Evolutionary conservation across 108 stramenopile species (phyloP), one percentile per base, ranked within the genome.

Genomic region (Nitzschia sp.): DNA sequence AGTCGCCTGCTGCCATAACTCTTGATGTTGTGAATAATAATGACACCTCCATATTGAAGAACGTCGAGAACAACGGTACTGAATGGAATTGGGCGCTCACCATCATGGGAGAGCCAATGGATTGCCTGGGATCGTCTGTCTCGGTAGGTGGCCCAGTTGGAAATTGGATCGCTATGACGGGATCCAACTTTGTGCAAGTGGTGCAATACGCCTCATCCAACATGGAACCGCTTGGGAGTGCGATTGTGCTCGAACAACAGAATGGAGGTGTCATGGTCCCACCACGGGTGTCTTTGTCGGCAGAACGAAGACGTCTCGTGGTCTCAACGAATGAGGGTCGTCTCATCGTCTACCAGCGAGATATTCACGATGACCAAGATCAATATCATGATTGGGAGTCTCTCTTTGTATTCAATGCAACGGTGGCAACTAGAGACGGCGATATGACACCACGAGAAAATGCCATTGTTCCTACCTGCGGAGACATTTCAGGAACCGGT

Each of bases 141-240:
- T 36, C 59, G 15, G 15, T 61, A 16, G 59, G 59, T 21, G 59
- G 59, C 6, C n/a, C 36, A 3, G 21, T 21, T 19, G 59, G 59
- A n/a, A 19, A 41, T 41, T 35, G 25, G 35, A 31, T 61, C 15
- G 59, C 36, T 5, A 21, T 41, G 19, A 35, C 33, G 3, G 59
- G 38, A 6, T 11, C 2, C 13, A n/a, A 31, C 3, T 31, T 13
- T 21, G 59, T 41, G 2, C 28, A 32, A 19, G 36, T 61, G 9
- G 4, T 19, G 4, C 13, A 23, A 19, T 52, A 23, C 50, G n/a
- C 6, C n/a, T 23, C 50, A 8, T 6, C 21, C 13, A 19, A 52
- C n/a, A 17, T 52, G 5, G 6, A 4, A 17, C 13, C 6, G n/a
- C n/a, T 23, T 8, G 50, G n/a, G n/a, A 17, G 13, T 52, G 23